A percentile compares a stretch with the other conserved stretches of the same genome.
Evolutionary conservation across 1,284 basidiomycete species (phyloP).

Genomic region (Cutaneotrichosporon arboriforme): DNA sequence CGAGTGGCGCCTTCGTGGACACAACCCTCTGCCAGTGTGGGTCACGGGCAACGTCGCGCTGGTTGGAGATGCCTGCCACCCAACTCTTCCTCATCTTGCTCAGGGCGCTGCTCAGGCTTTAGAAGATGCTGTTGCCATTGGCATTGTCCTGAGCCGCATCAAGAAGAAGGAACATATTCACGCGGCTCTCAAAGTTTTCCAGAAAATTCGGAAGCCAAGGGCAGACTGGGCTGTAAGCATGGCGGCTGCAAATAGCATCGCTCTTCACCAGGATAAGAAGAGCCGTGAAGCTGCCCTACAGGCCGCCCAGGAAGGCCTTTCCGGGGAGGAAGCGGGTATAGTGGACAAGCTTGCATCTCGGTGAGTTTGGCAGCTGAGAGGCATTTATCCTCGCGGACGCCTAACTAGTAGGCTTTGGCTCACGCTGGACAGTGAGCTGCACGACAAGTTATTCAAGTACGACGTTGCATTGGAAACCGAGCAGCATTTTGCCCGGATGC

Average conservation of each 20-base stretch:
- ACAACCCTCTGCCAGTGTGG: conserved; percentile 39
- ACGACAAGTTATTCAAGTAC: conserved; percentile 25
- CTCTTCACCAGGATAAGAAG: conserved; percentile 34
- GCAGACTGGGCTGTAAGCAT: conserved; percentile 43
- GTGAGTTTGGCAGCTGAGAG: not conserved
- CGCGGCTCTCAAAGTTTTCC: conserved; percentile 36
- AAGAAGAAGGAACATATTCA: conserved; percentile 36
- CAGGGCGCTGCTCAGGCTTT: conserved; percentile 47
- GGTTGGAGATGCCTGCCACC: conserved; percentile 37
- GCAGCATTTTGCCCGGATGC: conserved; percentile 19
- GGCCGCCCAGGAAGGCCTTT: not conserved
- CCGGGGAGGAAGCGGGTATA: not conserved
- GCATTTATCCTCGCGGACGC: not conserved
- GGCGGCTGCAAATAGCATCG: conserved; percentile 40
- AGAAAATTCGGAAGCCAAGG: conserved; percentile 42
- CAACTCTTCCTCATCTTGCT: conserved; percentile 37
- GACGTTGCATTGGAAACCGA: conserved; percentile 27
- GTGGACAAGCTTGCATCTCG: conserved; percentile 5
- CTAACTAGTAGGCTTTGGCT: not conserved
- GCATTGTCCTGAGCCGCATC: conserved; percentile 39
- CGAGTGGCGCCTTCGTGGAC: conserved; percentile 45
- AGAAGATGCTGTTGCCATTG: conserved; percentile 44
- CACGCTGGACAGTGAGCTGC: conserved; percentile 15
- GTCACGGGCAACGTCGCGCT: conserved; percentile 33
- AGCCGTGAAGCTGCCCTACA: conserved; percentile 24